Evolutionary conservation across 306 rosid species (phyloP).

Genomic region (Glycyrrhiza uralensis): DNA sequence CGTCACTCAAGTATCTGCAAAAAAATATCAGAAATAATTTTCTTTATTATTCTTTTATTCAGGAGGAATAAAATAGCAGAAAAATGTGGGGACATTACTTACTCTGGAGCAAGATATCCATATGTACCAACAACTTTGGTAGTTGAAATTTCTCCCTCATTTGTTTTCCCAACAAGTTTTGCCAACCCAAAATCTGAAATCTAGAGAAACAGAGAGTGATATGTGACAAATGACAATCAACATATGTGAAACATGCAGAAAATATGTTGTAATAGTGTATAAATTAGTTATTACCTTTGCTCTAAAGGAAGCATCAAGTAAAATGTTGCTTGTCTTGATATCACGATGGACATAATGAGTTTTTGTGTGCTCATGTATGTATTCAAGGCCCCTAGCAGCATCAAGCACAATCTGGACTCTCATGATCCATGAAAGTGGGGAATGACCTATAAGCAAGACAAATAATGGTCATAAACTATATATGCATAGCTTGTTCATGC

Average conservation of each 20-base stretch:
- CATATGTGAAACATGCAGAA: constrained; percentile 2
- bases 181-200: constrained; percentile 99
- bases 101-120: constrained; percentile 99
- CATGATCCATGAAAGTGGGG: constrained; percentile 95
- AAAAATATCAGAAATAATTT: not conserved
- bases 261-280: not conserved
- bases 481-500: constrained; percentile 10
- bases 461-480: constrained; percentile 14
- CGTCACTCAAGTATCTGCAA: constrained; percentile 86
- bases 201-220: constrained; percentile 34
- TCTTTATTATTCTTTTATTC: not conserved
- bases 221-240: constrained; percentile 15
- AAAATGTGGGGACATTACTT: constrained; percentile 30
- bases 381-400: constrained; percentile 97
- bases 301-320: constrained; percentile 83
- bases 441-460: constrained; percentile 58
- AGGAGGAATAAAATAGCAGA: not conserved
- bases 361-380: constrained; percentile 96
- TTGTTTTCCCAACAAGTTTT: constrained; percentile 71
- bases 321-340: constrained; percentile 95
- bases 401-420: constrained; percentile 94
- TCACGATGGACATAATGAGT: constrained; percentile 94
- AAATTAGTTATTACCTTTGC: constrained; percentile 61
- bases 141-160: constrained; percentile 73
- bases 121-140: constrained; percentile 98